phyloP scores from a whole-genome alignment of 78 protist genomes.

The Emiliania huxleyi region DNA sequence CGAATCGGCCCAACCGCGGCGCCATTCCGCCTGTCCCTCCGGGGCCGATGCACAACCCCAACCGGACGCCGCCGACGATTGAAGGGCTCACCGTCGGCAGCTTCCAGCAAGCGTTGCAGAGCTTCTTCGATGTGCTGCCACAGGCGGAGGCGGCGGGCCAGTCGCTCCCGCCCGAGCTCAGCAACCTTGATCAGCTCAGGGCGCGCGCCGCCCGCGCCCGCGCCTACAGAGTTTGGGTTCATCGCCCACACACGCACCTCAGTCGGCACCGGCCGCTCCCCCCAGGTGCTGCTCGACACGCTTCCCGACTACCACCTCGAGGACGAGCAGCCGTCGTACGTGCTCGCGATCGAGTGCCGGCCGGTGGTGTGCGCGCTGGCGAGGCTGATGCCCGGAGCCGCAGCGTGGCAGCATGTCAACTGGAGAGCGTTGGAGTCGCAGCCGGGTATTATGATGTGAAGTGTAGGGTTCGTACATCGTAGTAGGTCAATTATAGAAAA shows the following conservation, averaged over 20 bases:
- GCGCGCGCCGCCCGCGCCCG: no score
- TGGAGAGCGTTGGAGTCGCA: background rate
- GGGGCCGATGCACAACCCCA: background rate
- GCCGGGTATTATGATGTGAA: no score
- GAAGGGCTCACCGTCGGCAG: background rate
- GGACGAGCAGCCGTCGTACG: background rate
- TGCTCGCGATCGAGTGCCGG: background rate
- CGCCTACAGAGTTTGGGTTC: no score
- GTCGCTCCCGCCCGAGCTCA: background rate
- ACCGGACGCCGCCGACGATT: background rate
- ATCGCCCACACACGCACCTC: no score
- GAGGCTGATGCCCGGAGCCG: background rate
- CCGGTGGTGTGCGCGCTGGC: background rate
- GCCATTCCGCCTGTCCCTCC: slow-evolving; percentile 5
- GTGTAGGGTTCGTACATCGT: no score
- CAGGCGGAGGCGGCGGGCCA: background rate
- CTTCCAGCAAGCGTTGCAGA: background rate
- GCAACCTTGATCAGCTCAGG: background rate
- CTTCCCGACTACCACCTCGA: background rate
- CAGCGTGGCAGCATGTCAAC: background rate
- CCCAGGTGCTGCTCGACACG: background rate
- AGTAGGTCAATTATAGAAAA: no score
- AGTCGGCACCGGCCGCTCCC: no score
- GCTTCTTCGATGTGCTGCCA: background rate
- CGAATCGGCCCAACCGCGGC: background rate